Evolutionary conservation across 768 basidiomycete genomes (phyloP).

Genomic region (Tremella yokohamensis): DNA sequence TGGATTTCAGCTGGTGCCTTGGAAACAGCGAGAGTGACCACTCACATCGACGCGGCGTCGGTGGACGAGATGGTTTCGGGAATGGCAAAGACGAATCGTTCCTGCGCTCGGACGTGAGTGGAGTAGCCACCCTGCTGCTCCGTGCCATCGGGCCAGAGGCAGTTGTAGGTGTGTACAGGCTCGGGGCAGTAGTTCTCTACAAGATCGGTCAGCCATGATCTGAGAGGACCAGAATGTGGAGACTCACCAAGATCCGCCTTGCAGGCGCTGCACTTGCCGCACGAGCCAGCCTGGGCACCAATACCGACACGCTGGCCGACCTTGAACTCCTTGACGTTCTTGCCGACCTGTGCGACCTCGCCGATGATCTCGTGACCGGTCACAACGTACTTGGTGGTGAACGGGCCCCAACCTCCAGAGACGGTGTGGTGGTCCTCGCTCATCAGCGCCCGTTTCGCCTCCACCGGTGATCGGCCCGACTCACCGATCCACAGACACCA

Average conservation of each 20-base stretch:
- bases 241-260: conserved; percentile 55
- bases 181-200: conserved; percentile 44
- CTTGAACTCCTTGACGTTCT: conserved; percentile 47
- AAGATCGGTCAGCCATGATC: neutral
- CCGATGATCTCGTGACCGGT: conserved; percentile 51
- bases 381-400: conserved; percentile 42
- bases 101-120: conserved; percentile 53
- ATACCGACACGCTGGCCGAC: conserved; percentile 62
- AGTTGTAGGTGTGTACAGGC: conserved; percentile 48
- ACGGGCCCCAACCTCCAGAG: conserved; percentile 50
- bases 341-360: conserved; percentile 47
- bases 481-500: conserved; percentile 45
- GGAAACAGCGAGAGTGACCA: neutral
- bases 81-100: conserved; percentile 61
- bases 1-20: conserved; percentile 2
- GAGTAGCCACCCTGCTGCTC: conserved; percentile 57
- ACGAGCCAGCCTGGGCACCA: conserved; percentile 58
- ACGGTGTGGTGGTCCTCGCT: conserved; percentile 50
- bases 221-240: neutral
- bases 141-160: conserved; percentile 49
- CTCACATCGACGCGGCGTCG: conserved; percentile 60
- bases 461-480: conserved; percentile 11
- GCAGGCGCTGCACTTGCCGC: conserved; percentile 57
- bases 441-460: neutral
- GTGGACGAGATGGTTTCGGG: conserved; percentile 59